Percentiles rank a stretch among this genome's conserved stretches.
Evolutionary conservation across 2,329 filamentous ascomycete species (phyloP).

Genomic region (Epichloe scottii): DNA sequence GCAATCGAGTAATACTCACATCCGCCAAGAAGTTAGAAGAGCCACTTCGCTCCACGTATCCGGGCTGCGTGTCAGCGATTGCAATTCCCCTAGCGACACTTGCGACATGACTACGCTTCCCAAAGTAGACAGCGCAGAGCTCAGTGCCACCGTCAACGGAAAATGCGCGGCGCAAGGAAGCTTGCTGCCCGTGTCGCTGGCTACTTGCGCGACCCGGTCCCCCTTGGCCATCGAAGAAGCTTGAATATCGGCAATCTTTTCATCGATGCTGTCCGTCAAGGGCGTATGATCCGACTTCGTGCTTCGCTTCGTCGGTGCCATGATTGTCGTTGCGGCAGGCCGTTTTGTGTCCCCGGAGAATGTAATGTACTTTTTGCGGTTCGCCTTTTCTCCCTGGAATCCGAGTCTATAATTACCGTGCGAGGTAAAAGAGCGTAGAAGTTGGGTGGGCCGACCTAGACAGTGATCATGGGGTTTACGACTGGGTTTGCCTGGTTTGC

Average conservation of each 20-base stretch:
- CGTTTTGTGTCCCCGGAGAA: neutral
- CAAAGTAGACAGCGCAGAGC: slow-evolving; percentile 48
- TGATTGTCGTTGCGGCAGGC: neutral
- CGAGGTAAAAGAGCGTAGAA: neutral
- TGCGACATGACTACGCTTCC: slow-evolving; percentile 51
- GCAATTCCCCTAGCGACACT: slow-evolving; percentile 52
- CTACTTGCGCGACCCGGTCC: slow-evolving; percentile 3
- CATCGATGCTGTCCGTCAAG: slow-evolving; percentile 5
- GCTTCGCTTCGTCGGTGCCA: slow-evolving; percentile 15
- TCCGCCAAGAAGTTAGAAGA: slow-evolving; percentile 38
- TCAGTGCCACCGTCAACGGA: slow-evolving; percentile 39
- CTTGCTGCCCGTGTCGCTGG: slow-evolving; percentile 9
- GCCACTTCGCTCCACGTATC: slow-evolving; percentile 51
- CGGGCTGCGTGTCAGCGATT: slow-evolving; percentile 49
- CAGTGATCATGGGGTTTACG: neutral
- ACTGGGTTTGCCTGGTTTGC: neutral
- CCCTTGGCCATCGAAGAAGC: slow-evolving; percentile 9
- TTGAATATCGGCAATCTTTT: neutral
- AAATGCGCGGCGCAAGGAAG: slow-evolving; percentile 36
- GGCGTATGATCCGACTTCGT: slow-evolving; percentile 6
- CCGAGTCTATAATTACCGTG: neutral
- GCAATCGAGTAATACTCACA: slow-evolving; percentile 29
- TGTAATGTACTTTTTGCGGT: neutral
- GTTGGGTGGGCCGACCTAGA: neutral
- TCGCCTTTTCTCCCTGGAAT: neutral